Base-by-base conservation (phyloP, 148 eudicot genomes). In the Camellia granthamiana region DNA sequence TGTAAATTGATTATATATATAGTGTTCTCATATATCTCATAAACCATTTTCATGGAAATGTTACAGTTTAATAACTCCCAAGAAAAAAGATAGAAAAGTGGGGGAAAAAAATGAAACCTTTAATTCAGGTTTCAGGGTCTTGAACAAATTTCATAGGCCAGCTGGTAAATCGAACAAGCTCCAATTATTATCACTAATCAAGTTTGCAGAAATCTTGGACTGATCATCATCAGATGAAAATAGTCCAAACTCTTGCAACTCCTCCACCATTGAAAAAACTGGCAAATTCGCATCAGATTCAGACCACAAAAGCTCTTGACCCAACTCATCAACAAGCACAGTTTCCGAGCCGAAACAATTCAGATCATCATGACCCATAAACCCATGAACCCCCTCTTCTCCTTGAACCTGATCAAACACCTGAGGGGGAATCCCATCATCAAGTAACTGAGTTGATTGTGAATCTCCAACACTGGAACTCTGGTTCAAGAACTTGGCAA, bases 401-500 rank as follows among this genome's bases (percentile, higher is more conserved):
- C 79, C 30, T 70, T 71, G 81, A 41, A 12, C 74, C 6, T 66
- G 72, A 16, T 83, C 80, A 51, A 71, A 42, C 3, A 60, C 43
- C 9, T 64, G 81, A 69, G 63, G 55, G 21, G 80, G 8, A 30
- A 30, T 30, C 38, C 81, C 69, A 30, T 30, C 84, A 44, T 76
- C 65, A 11, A 80, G 82, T 23, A 58, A 73, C n/a, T 63, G 85
- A 5, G 63, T 30, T 1, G 38, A 30, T 30, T 30, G 38, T 30
- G 16, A 0, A 18, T 42, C 63, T 23, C 6, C 77, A 38, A 69
- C 16, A 12, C 72, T 76, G 0, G 85, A 75, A 58, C 71, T 79
- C 51, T 84, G 89, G 54, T 86, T 90, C 86, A 94, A 73, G 71
- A 80, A 94, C 80, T 85, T 90, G 69, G 97, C 95, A 47, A 92